phyloP scores from a whole-genome alignment of 257 asterid species.

The Lycium ferocissimum region DNA sequence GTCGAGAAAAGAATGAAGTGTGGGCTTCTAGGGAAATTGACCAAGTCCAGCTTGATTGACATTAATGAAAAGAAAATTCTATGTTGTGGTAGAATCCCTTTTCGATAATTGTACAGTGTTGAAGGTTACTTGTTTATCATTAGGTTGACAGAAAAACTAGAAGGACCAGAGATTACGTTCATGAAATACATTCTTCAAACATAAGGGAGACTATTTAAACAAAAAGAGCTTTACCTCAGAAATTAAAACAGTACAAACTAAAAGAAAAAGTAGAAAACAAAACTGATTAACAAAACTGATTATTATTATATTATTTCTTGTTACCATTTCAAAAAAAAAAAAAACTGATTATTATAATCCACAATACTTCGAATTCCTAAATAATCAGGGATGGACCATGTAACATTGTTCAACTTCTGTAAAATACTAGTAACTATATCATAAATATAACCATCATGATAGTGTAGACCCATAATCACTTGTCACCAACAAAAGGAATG shows the following conservation, averaged over 20 bases:
- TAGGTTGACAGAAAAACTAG: background rate
- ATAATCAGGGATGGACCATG: background rate
- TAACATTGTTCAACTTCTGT: background rate
- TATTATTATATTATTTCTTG: too few species aligned
- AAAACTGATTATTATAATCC: background rate
- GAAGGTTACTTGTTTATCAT: background rate
- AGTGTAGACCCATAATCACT: background rate
- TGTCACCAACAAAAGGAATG: background rate
- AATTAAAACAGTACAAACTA: background rate
- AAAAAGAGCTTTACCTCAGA: background rate
- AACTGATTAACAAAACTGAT: too few species aligned
- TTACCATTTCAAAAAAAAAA: too few species aligned
- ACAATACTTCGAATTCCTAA: background rate
- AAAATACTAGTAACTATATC: conserved; percentile 3
- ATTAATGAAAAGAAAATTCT: background rate
- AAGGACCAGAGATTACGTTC: background rate
- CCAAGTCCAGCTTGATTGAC: conserved; percentile 12
- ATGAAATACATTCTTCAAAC: background rate
- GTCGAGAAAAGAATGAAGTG: background rate
- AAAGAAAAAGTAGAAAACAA: background rate
- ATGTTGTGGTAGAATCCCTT: background rate
- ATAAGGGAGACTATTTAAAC: background rate
- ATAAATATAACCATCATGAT: conserved; percentile 15
- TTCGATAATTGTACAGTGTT: conserved; percentile 12
- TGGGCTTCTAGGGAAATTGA: background rate